phyloP scores from a whole-genome alignment of 768 basidiomycete genomes.

The Termitomyces sp. region DNA sequence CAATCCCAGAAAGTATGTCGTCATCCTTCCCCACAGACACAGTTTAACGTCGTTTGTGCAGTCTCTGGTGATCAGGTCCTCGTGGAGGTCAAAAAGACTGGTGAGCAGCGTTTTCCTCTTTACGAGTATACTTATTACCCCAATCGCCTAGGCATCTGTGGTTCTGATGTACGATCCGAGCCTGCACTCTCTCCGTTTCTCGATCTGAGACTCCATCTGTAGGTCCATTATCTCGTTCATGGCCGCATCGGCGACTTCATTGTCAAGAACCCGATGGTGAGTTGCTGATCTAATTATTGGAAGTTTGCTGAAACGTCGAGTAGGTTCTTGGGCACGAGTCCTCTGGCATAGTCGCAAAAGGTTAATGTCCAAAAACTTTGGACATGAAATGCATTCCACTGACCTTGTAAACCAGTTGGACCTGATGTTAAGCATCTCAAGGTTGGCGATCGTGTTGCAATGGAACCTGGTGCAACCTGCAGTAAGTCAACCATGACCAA shows the following conservation, averaged over 20 bases:
- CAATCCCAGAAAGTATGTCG: slow-evolving; percentile 66
- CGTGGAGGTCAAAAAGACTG: slow-evolving; percentile 90
- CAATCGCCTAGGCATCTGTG: slow-evolving; percentile 70
- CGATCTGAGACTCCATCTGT: slow-evolving; percentile 14
- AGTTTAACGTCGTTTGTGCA: slow-evolving; percentile 24
- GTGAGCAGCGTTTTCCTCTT: slow-evolving; percentile 34
- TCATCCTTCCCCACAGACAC: not conserved
- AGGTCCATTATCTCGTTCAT: slow-evolving; percentile 80
- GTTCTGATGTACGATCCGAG: slow-evolving; percentile 66
- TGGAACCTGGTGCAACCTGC: slow-evolving; percentile 91
- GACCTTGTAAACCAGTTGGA: slow-evolving; percentile 53
- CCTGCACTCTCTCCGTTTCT: slow-evolving; percentile 13
- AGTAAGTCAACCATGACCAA: slow-evolving; percentile 33
- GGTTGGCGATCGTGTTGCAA: slow-evolving; percentile 83
- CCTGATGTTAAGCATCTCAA: slow-evolving; percentile 72
- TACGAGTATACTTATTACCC: slow-evolving; percentile 5
- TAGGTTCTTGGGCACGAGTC: slow-evolving; percentile 97
- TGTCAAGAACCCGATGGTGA: slow-evolving; percentile 78
- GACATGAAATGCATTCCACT: not conserved
- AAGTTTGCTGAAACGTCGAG: slow-evolving; percentile 49
- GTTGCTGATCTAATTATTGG: not conserved
- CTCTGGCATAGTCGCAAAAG: slow-evolving; percentile 71
- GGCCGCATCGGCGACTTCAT: slow-evolving; percentile 81
- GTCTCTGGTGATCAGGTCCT: slow-evolving; percentile 78
- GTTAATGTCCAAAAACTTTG: slow-evolving; percentile 30